Base-by-base conservation (phyloP, 192 early-diverging fungal species). In the Phycomyces blakesleeanus region DNA sequence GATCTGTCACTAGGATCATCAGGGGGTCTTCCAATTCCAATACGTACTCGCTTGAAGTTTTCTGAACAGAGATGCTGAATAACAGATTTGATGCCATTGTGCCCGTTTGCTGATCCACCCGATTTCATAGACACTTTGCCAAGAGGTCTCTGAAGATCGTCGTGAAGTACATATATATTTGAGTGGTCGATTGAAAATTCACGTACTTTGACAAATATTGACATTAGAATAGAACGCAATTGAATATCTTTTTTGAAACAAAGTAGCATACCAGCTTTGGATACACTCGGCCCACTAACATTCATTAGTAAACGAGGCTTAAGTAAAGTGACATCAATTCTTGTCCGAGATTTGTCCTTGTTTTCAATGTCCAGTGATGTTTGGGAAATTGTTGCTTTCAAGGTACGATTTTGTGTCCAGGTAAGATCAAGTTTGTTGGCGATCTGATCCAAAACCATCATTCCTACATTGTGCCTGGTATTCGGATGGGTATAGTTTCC, bases 81-180 rank as follows among this genome's bases (percentile, higher is more conserved):
- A 2, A 85, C 78, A 0, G 90, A 92, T 56, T 85, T 85, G 53
- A 90, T 68, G 0, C 90, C 90, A 58, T 92, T 92, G 49, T 92
- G 90, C 12, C 90, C 90, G 50, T 82, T 85, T 15, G 86, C 83
- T 50, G 84, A 86, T 0, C 90, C 90, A 5, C 68, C 68, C 2
- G 27, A 44, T 55, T 92, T 92, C 25, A 83, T 57, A 8, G 83
- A 79, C 0, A 89, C 38, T 57, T 80, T 81, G 14, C 85, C 88
- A 8, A 89, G 56, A n/a, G 79, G 77, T 15, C 86, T 78, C 51
- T 90, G 78, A 68, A 92, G 67, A 64, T 92, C 90, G 54, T 92
- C 90, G 66, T 92, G 90, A 4, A 90, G 67, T 0, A 92, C 75
- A 47, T 87, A 72, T 0, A 88, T 55, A 39, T 89, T 68, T 8